phyloP scores from a whole-genome alignment of 306 rosid species.

The Luffa acutangula region DNA sequence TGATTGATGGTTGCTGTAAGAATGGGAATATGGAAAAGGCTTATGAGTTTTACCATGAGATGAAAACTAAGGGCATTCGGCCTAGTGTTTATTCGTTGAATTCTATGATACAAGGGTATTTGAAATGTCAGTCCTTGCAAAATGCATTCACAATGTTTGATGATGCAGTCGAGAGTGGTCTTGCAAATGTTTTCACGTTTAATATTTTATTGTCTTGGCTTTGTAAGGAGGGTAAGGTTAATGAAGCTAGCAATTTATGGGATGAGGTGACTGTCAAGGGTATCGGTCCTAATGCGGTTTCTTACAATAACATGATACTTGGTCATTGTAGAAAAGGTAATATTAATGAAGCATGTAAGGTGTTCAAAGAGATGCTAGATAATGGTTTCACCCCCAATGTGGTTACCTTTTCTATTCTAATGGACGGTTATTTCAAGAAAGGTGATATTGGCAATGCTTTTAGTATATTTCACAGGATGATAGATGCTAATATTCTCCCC shows the following conservation, averaged over 20 bases:
- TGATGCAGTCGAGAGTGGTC: conserved; percentile 49
- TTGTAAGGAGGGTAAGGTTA: conserved; percentile 35
- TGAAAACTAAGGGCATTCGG: conserved; percentile 40
- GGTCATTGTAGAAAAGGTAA: conserved; percentile 48
- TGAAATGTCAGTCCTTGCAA: conserved; percentile 28
- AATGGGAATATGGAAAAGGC: conserved; percentile 52
- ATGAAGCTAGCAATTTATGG: conserved; percentile 48
- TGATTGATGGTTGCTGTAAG: conserved; percentile 48
- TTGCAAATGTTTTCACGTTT: conserved; percentile 36
- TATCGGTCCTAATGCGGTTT: conserved; percentile 35
- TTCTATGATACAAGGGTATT: conserved; percentile 35
- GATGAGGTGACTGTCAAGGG: conserved; percentile 43
- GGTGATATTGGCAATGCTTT: conserved; percentile 37
- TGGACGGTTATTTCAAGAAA: conserved; percentile 46
- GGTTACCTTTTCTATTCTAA: conserved; percentile 37
- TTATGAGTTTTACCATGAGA: conserved; percentile 39
- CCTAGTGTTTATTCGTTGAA: conserved; percentile 32
- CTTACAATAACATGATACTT: conserved; percentile 54
- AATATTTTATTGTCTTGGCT: conserved; percentile 43
- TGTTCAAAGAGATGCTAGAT: conserved; percentile 36
- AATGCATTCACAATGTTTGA: conserved; percentile 44
- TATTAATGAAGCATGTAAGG: conserved; percentile 34
- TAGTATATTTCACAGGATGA: conserved; percentile 47
- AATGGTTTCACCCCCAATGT: conserved; percentile 52
- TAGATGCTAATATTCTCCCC: conserved; percentile 40